Conservation (phyloP, 768 basidiomycete species). For the Termitomyces sp. region DNA sequence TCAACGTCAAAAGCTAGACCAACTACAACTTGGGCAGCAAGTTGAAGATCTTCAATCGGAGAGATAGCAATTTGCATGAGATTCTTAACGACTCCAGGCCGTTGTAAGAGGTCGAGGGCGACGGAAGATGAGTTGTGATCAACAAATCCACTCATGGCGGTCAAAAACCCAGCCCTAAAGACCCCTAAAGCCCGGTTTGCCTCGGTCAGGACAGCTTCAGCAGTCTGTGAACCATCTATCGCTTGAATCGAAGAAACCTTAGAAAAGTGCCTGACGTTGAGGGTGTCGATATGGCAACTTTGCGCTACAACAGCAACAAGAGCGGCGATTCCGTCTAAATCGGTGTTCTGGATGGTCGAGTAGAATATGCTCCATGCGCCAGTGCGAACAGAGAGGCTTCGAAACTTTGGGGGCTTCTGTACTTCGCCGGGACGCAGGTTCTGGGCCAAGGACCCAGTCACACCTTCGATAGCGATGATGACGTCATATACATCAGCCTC, state of each 20-base stretch:
- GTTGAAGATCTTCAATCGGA: constrained; percentile 69
- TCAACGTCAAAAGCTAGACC: constrained; percentile 89
- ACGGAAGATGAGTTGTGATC: constrained; percentile 51
- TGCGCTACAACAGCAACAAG: constrained; percentile 54
- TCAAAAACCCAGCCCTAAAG: constrained; percentile 59
- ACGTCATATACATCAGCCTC: constrained; percentile 26
- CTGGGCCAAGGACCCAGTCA: constrained; percentile 25
- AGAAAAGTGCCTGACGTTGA: constrained; percentile 49
- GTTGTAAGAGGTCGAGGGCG: constrained; percentile 49
- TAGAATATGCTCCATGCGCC: constrained; percentile 70
- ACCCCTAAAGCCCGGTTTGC: constrained; percentile 56
- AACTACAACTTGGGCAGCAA: constrained; percentile 72
- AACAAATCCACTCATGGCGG: constrained; percentile 57
- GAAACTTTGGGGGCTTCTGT: constrained; percentile 18
- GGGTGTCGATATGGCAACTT: constrained; percentile 60
- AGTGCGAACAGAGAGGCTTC: constrained; percentile 37
- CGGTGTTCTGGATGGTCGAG: constrained; percentile 48
- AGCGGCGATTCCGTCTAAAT: constrained; percentile 51
- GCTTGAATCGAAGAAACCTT: constrained; percentile 23
- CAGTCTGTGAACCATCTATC: constrained; percentile 15
- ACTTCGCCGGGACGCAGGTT: constrained; percentile 5
- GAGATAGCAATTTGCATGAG: constrained; percentile 73
- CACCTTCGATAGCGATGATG: constrained; percentile 21
- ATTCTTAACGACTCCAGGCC: constrained; percentile 50
- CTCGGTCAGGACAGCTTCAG: constrained; percentile 35